A percentile compares a stretch with the other conserved stretches of the same genome.
Conservation (phyloP, 129 eudicot genomes). For the Kitagawia praeruptora region DNA sequence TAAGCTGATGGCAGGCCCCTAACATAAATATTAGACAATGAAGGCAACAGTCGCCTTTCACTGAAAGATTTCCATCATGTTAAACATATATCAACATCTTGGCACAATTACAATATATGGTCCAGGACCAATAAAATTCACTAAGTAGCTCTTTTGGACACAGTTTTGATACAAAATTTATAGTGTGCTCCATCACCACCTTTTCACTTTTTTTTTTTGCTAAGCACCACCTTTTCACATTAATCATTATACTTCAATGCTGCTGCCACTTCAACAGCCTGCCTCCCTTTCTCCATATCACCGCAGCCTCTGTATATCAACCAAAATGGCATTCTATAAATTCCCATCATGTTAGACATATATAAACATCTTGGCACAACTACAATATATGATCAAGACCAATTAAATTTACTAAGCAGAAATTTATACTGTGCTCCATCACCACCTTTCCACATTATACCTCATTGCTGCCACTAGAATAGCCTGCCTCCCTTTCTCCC, state of each 20-base stretch:
- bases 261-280: neutral
- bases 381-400: neutral
- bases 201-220: too few species aligned
- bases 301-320: neutral
- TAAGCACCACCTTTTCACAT: neutral
- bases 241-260: neutral
- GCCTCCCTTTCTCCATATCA: neutral
- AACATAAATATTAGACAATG: neutral
- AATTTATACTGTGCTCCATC: neutral
- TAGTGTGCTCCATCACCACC: neutral
- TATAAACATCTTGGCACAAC: neutral
- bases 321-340: neutral
- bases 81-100: neutral
- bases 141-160: neutral
- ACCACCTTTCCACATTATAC: neutral
- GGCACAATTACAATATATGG: neutral
- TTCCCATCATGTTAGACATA: neutral
- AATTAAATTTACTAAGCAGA: neutral
- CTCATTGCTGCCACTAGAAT: neutral
- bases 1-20: neutral
- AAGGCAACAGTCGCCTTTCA: neutral
- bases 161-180: too few species aligned
- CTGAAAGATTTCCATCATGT: neutral
- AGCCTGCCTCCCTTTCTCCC: neutral
- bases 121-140: neutral